Conservation (phyloP, 2,329 filamentous ascomycete genomes). For the Aureobasidium musti region DNA sequence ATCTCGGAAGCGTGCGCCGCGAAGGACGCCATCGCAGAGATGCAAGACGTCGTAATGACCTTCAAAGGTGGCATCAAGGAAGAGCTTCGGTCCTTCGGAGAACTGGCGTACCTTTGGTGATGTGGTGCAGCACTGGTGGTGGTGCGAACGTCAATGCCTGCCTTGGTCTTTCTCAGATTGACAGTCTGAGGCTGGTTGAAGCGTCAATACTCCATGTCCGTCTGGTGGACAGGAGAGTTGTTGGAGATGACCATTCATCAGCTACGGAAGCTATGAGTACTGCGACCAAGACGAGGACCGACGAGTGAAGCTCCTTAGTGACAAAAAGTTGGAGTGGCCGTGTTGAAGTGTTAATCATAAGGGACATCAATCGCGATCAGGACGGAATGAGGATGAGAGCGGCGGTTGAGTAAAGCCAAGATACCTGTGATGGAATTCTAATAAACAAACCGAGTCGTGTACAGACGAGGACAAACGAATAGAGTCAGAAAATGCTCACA, state of each 20-base stretch:
- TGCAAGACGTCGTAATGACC: slow-evolving; percentile 95
- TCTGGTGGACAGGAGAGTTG: neutral
- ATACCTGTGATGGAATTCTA: too few relatives aligned
- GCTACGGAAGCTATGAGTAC: too few relatives aligned
- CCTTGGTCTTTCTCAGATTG: slow-evolving; percentile 41
- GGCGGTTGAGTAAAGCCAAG: too few relatives aligned
- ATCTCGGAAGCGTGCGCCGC: slow-evolving; percentile 61
- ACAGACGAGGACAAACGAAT: too few relatives aligned
- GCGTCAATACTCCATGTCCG: neutral
- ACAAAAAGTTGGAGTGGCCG: too few relatives aligned
- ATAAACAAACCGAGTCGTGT: too few relatives aligned
- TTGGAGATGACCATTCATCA: neutral
- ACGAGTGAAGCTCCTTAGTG: neutral
- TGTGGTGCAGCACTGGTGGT: slow-evolving; percentile 60
- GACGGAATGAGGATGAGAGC: too few relatives aligned
- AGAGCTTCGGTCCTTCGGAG: too few relatives aligned
- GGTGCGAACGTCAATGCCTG: neutral
- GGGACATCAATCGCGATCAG: too few relatives aligned
- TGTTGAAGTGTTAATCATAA: too few relatives aligned
- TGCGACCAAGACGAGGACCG: slow-evolving; percentile 9
- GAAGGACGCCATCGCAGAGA: slow-evolving; percentile 68
- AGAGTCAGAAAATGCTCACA: too few relatives aligned
- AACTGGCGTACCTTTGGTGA: too few relatives aligned
- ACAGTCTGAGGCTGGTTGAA: slow-evolving; percentile 45
- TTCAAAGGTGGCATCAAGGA: slow-evolving; percentile 75